Base-by-base conservation (phyloP, 1,284 basidiomycete species). In the Rhodotorula sp. region DNA sequence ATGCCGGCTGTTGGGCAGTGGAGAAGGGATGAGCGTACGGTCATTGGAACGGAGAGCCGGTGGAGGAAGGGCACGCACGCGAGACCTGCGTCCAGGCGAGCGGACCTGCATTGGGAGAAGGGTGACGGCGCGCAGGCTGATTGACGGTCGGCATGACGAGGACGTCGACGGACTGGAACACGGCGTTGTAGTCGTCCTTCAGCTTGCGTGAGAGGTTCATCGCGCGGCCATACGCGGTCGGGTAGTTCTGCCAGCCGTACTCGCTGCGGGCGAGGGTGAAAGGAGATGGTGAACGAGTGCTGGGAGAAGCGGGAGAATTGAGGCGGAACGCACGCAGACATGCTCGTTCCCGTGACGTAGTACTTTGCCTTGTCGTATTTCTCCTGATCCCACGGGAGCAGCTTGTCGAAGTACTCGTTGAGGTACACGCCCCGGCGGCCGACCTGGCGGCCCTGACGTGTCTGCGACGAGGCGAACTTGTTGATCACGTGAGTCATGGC, bases 111-210 rank as follows among this genome's bases (percentile, higher is more conserved):
- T 69, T 63, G 29, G 68, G 64, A 4, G 58, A 36, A 41, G 70
- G 62, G 37, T 75, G 71, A 3, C 71, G 65, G 12, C 71, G 71
- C 3, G 74, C 41, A 12, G 59, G 29, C 61, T 46, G 74, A 56
- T 29, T 72, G 65, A 67, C 68, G 44, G 85, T 86, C 13, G 85
- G 85, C 80, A 84, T 84, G 55, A 85, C 75, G 15, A 86, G 77
- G 10, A 85, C 79, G 70, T 85, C 84, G 70, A 82, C 83, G 22
- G 81, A 72, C 13, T 79, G 73, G 9, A 86, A 75, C 19, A 80
- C 79, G 1, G 69, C 74, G 66, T 85, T 80, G 76, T 85, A 85
- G 10, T 82, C 82, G 63, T 83, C 81, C 19, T 80, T 76, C 27
- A 85, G 79, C 67, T 83, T 83, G 69, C 85, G 81, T 2, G 83